Evolutionary conservation across 1,284 basidiomycete genomes (phyloP).

Genomic region (Cryptococcus sp.): DNA sequence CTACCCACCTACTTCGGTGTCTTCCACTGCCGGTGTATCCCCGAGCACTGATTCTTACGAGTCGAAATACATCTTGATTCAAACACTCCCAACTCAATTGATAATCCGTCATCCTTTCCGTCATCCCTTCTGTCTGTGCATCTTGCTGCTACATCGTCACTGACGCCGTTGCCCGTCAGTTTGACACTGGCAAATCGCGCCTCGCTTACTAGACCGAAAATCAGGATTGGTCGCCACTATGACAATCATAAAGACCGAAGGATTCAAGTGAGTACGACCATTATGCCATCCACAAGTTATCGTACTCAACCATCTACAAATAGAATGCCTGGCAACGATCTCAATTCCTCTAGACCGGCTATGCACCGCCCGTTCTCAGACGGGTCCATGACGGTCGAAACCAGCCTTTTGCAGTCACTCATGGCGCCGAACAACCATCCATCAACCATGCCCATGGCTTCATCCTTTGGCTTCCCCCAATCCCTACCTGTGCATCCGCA

Average conservation of each 20-base stretch:
- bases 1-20: too few relatives aligned
- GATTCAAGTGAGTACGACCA: constrained; percentile 31
- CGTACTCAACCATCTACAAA: not conserved
- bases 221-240: not conserved
- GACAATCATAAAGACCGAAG: constrained; percentile 34
- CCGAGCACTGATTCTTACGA: too few relatives aligned
- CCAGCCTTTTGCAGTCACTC: constrained; percentile 38
- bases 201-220: too few relatives aligned
- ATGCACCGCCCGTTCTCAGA: constrained; percentile 44
- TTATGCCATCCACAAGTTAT: not conserved
- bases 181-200: too few relatives aligned
- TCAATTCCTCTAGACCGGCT: constrained; percentile 25
- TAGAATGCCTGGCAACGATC: constrained; percentile 23
- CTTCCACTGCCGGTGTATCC: too few relatives aligned
- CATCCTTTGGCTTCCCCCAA: constrained; percentile 20
- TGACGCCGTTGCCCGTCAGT: too few relatives aligned
- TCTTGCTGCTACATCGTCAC: too few relatives aligned
- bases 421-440: constrained; percentile 24
- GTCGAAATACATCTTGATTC: too few relatives aligned
- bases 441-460: constrained; percentile 7
- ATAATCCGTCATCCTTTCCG: too few relatives aligned
- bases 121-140: too few relatives aligned
- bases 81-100: too few relatives aligned
- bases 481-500: constrained; percentile 19
- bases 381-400: constrained; percentile 46